Evolutionary conservation across 208 protist species (phyloP), one percentile per base, ranked within the genome.

Genomic region (Endotrypanum monterogeii): DNA sequence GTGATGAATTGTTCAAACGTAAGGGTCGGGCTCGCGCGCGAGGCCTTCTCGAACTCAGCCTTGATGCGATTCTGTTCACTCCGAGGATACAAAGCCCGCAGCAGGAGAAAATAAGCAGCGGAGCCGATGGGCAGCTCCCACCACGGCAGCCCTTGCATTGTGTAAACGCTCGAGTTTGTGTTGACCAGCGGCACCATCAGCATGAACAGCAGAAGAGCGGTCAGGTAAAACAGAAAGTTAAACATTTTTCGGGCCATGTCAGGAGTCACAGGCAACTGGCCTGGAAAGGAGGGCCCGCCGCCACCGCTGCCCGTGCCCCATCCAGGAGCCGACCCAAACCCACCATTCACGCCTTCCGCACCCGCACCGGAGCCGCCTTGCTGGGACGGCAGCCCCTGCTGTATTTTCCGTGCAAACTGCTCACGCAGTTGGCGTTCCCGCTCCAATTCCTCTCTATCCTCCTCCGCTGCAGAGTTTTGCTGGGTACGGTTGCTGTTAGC

Each of bases 401-500:
- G 82, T 28, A 94, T 85, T 67, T 95, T 96, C 74, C 88, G 63
- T 30, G 88, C 86, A 80, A 95, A 96, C 28, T 77, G 85, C 69
- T 92, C 89, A 25, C 92, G 92, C 71, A 96, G 73, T 14, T 58
- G 58, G 2, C 85, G 81, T 72, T 96, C 92, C 55, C 90, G 84
- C 80, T 96, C 90, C 12, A 94, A 73, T 74, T 96, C 89, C 67
- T 94, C 89, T 32, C 78, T 82, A 69, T 96, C 92, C 71, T 96
- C 92, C 11, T 93, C 87, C 8, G 73, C 81, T 7, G 85, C 73
- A 6, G 86, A 67, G 23, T 80, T 84, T 73, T 76, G 78, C n/a
- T 56, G 28, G 23, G 69, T 25, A 55, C 28, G 70, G 48, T 41
- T 71, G 41, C 20, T 74, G 41, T 62, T 60, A 28, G n/a, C 66